Percentiles rank a stretch among this genome's conserved stretches.
These are phyloP conservation scores for Cystofilobasidium ferigula DNA, from an alignment of 768 basidiomycete genomes.

Conservation along the genomic window DNA sequence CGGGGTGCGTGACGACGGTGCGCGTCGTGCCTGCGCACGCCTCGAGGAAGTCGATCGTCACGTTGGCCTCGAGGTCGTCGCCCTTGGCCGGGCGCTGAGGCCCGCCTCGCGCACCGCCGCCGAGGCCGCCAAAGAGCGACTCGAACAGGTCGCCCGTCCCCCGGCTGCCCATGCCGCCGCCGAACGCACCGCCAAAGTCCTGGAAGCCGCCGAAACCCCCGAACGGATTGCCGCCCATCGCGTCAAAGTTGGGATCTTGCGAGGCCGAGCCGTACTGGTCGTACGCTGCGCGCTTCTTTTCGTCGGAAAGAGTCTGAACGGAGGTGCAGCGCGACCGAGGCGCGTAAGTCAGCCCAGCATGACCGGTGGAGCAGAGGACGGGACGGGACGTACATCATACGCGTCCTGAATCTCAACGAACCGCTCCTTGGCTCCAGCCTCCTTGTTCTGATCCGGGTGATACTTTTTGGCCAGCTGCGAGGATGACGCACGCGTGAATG, in stretches of 20 bases:
- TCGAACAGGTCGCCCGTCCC: constrained; percentile 60
- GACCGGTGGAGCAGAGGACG: neutral
- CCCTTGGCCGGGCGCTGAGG: constrained; percentile 45
- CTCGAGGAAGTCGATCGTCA: constrained; percentile 78
- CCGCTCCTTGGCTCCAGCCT: constrained; percentile 70
- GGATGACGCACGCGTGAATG: neutral
- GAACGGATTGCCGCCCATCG: constrained; percentile 44
- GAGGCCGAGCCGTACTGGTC: constrained; percentile 89
- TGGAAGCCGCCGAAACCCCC: constrained; percentile 66
- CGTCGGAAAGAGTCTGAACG: constrained; percentile 75
- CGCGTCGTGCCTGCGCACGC: constrained; percentile 80
- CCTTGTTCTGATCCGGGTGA: constrained; percentile 90
- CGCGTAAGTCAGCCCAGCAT: too few relatives aligned
- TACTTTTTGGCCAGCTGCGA: constrained; percentile 91
- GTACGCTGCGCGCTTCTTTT: constrained; percentile 78
- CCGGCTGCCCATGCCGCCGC: constrained; percentile 37
- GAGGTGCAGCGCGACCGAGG: too few relatives aligned
- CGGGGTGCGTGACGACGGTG: constrained; percentile 63
- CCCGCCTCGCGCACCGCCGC: constrained; percentile 44
- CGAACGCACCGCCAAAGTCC: constrained; percentile 48
- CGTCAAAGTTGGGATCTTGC: constrained; percentile 86
- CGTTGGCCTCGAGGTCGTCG: constrained; percentile 64
- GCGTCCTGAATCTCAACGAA: constrained; percentile 95
- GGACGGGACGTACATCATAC: constrained; percentile 62
- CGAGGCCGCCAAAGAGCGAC: constrained; percentile 59